A percentile compares a stretch with the other conserved stretches of the same genome.
phyloP scores from a whole-genome alignment of 2,329 filamentous ascomycete genomes.

The Diaporthe eres region DNA sequence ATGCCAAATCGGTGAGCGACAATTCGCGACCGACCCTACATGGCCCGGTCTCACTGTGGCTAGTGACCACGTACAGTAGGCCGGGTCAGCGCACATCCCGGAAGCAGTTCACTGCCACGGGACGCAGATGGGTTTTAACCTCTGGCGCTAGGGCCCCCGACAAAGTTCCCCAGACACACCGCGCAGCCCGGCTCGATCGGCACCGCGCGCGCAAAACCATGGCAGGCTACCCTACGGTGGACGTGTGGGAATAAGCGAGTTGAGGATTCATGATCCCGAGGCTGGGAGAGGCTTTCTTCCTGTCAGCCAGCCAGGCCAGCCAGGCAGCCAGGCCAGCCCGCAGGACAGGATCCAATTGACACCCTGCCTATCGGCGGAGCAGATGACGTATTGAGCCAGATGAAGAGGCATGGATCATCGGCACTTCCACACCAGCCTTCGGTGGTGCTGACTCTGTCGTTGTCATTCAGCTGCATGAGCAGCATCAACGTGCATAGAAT shows the following conservation, averaged over 20 bases:
- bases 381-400: constrained; percentile 31
- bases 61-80: background rate
- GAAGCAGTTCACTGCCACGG: constrained; percentile 17
- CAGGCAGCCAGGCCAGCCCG: background rate
- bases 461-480: constrained; percentile 30
- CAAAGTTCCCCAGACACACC: constrained; percentile 28
- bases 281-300: constrained; percentile 19
- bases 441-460: constrained; percentile 23
- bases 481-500: constrained; percentile 29
- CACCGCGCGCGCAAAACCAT: constrained; percentile 5
- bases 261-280: constrained; percentile 3
- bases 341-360: constrained; percentile 26
- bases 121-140: constrained; percentile 21
- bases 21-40: constrained; percentile 31
- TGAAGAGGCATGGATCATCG: constrained; percentile 28
- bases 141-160: constrained; percentile 21
- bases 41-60: constrained; percentile 23
- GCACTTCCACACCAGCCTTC: constrained; percentile 22
- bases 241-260: constrained; percentile 13
- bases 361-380: constrained; percentile 34
- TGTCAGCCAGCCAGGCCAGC: constrained; percentile 6
- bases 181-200: constrained; percentile 25
- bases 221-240: background rate
- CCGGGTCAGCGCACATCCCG: constrained; percentile 21
- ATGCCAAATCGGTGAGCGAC: constrained; percentile 34